Percentiles rank a stretch among this genome's conserved stretches.
These are phyloP conservation scores for Akanthomyces uredinophilus DNA, from an alignment of 2,329 filamentous ascomycete species.

Conservation along the genomic window DNA sequence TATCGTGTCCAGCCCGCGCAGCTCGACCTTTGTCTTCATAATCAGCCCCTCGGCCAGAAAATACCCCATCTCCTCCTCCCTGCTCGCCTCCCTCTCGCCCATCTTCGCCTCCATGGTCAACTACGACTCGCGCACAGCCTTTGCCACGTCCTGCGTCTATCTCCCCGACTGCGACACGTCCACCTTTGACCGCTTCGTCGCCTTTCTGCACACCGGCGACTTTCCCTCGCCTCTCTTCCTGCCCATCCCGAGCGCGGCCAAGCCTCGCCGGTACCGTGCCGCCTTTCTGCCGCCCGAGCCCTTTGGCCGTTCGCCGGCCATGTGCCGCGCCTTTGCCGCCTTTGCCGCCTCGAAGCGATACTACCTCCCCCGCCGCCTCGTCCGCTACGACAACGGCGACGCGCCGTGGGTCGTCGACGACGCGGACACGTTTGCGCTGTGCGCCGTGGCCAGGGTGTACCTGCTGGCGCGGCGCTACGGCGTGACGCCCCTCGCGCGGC, in stretches of 20 bases:
- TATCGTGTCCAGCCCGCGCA: no score
- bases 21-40: background rate
- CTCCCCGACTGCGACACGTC: slow-evolving; percentile 9
- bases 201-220: slow-evolving; percentile 17
- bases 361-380: background rate
- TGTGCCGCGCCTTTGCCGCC: background rate
- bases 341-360: background rate
- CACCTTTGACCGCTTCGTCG: slow-evolving; percentile 14
- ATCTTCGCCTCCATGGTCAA: background rate
- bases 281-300: background rate
- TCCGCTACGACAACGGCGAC: background rate
- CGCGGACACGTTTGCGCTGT: background rate
- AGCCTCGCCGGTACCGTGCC: background rate
- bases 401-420: background rate
- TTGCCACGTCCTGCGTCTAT: slow-evolving; percentile 5
- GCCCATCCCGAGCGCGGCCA: background rate
- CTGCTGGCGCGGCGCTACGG: background rate
- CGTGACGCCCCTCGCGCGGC: background rate
- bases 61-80: background rate
- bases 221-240: slow-evolving; percentile 4
- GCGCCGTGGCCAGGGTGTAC: background rate
- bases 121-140: background rate
- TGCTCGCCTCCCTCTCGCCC: background rate
- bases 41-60: background rate
- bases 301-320: background rate